Conservation (phyloP, 768 basidiomycete species). For the Lactifluus rugatus region DNA sequence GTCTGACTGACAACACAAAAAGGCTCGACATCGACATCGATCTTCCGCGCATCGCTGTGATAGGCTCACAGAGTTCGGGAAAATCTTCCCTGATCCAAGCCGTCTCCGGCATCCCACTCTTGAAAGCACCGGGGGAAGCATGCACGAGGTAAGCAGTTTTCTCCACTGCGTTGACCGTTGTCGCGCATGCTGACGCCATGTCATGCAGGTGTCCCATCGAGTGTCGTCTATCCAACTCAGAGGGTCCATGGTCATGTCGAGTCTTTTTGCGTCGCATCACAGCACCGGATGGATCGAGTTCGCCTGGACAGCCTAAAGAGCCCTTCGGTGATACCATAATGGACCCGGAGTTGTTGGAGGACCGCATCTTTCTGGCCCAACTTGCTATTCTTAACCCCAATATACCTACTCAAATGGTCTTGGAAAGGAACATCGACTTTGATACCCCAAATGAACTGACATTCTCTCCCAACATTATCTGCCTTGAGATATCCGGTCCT, state of each 20-base stretch:
- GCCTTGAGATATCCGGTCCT: conserved; percentile 23
- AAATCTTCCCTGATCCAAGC: conserved; percentile 28
- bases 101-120: conserved; percentile 23
- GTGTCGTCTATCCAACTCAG: conserved; percentile 6
- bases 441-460: not conserved
- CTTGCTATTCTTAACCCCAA: conserved; percentile 14
- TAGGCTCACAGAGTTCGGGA: conserved; percentile 27
- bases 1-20: not conserved
- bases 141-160: conserved; percentile 23
- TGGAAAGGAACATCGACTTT: not conserved
- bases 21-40: conserved; percentile 21
- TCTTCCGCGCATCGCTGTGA: conserved; percentile 25
- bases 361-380: conserved; percentile 5
- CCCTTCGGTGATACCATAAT: conserved; percentile 2
- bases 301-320: not conserved
- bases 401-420: not conserved
- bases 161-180: not conserved
- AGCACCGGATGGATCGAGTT: not conserved
- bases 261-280: conserved; percentile 2
- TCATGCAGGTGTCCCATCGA: conserved; percentile 15
- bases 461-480: conserved; percentile 24
- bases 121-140: conserved; percentile 22
- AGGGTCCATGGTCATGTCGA: conserved; percentile 6
- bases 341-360: not conserved
- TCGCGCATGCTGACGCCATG: not conserved